Evolutionary conservation across 2,329 filamentous ascomycete genomes (phyloP).

Genomic region (Nigrospora oryzae): DNA sequence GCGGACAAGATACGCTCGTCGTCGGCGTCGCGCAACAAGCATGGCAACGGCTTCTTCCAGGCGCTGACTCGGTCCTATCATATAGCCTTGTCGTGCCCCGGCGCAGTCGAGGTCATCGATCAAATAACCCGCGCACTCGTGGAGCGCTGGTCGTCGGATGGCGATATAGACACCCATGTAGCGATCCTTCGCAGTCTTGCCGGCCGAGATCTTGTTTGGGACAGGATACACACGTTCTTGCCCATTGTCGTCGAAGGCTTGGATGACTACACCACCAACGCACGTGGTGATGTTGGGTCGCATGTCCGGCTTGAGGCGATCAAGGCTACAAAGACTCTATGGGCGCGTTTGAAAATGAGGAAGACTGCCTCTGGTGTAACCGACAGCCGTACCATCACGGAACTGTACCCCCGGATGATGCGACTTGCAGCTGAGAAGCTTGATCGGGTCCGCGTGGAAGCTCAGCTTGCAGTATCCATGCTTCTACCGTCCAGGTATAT

Average conservation of each 20-base stretch:
- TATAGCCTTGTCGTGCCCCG: slow-evolving; percentile 17
- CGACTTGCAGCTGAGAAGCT: slow-evolving; percentile 82
- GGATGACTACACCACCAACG: slow-evolving; percentile 85
- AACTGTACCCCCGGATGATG: slow-evolving; percentile 42
- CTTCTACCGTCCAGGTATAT: slow-evolving; percentile 37
- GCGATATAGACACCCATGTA: slow-evolving; percentile 41
- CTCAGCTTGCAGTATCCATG: slow-evolving; percentile 44
- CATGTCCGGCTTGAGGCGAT: slow-evolving; percentile 76
- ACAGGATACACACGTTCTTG: slow-evolving; percentile 31
- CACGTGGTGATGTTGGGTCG: slow-evolving; percentile 84
- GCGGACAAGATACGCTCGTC: slow-evolving; percentile 28
- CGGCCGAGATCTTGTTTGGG: slow-evolving; percentile 33
- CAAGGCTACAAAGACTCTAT: slow-evolving; percentile 61
- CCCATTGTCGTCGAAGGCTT: slow-evolving; percentile 49
- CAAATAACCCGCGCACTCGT: slow-evolving; percentile 34
- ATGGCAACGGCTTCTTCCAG: slow-evolving; percentile 43
- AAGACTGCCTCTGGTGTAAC: slow-evolving; percentile 1
- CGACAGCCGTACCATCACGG: slow-evolving; percentile 15
- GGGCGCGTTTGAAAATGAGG: slow-evolving; percentile 17
- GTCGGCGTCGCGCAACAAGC: slow-evolving; percentile 22
- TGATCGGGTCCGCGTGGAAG: slow-evolving; percentile 70
- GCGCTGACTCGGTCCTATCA: slow-evolving; percentile 43
- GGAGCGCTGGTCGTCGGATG: slow-evolving; percentile 43
- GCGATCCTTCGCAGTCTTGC: slow-evolving; percentile 47
- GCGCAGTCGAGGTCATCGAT: neutral